phyloP scores from a whole-genome alignment of 2,329 filamentous ascomycete genomes.

The Fusarium sulawesiense region DNA sequence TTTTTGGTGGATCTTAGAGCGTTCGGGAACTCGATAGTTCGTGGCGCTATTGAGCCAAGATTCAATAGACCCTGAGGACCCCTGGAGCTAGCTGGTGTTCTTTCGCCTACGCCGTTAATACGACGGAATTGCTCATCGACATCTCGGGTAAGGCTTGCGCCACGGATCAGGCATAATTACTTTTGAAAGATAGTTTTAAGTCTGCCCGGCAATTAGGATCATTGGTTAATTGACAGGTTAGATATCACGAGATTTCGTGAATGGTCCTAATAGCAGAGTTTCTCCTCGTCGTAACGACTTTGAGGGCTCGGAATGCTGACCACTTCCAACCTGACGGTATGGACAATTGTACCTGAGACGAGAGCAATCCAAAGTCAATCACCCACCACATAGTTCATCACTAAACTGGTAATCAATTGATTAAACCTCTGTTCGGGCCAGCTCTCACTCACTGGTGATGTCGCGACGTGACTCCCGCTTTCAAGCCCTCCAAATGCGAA shows the following conservation, averaged over 20 bases:
- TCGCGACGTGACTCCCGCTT: too few relatives aligned
- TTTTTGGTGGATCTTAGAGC: not conserved
- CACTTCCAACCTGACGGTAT: not conserved
- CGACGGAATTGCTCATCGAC: not conserved
- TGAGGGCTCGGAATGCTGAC: not conserved
- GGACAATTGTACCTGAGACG: not conserved
- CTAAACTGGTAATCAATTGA: too few relatives aligned
- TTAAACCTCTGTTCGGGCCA: too few relatives aligned
- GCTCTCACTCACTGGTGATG: too few relatives aligned
- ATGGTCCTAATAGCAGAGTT: not conserved
- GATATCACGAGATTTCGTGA: too few relatives aligned
- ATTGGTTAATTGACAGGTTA: rapidly evolving
- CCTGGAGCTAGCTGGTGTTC: not conserved
- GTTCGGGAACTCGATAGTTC: constrained; percentile 9
- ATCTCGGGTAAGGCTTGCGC: not conserved
- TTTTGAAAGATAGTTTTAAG: not conserved
- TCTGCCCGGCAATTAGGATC: rapidly evolving
- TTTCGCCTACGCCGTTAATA: not conserved
- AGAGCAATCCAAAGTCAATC: too few relatives aligned
- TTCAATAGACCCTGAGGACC: not conserved
- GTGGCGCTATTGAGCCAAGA: not conserved
- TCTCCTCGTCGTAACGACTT: not conserved
- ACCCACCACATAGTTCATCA: rapidly evolving
- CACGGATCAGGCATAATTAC: not conserved
- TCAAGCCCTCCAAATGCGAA: too few relatives aligned